These are phyloP conservation scores for Yamadazyma jaroonii DNA, from an alignment of 1,139 yeast species.

Conservation along the genomic window DNA sequence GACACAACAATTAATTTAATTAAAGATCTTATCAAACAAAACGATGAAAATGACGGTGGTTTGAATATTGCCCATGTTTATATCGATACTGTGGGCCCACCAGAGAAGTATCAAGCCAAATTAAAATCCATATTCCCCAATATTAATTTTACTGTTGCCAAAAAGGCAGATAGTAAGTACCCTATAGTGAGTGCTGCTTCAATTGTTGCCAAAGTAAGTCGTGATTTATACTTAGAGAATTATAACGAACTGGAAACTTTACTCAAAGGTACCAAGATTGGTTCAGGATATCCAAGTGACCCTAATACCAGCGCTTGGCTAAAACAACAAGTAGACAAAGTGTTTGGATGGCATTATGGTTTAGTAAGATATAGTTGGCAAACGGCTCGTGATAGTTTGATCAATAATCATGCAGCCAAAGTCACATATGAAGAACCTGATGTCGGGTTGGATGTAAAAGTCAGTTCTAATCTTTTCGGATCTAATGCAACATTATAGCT, in stretches of 20 bases:
- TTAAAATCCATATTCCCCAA: conserved; percentile 66
- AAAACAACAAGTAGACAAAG: conserved; percentile 53
- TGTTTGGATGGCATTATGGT: conserved; percentile 84
- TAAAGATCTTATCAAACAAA: conserved; percentile 52
- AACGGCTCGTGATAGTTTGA: conserved; percentile 75
- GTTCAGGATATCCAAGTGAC: conserved; percentile 95
- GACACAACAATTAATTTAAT: conserved; percentile 85
- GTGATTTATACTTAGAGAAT: conserved; percentile 66
- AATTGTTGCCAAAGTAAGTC: conserved; percentile 94
- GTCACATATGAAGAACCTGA: conserved; percentile 42
- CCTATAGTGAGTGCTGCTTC: conserved; percentile 96
- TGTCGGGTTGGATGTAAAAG: conserved; percentile 6
- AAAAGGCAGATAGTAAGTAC: conserved; percentile 91
- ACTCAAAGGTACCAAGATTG: conserved; percentile 44
- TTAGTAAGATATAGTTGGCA: conserved; percentile 91
- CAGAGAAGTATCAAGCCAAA: conserved; percentile 76
- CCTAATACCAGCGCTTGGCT: conserved; percentile 82
- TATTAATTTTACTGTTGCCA: conserved; percentile 78
- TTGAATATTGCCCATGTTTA: conserved; percentile 67
- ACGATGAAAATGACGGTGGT: conserved; percentile 17
- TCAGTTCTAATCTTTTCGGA: conserved; percentile 4
- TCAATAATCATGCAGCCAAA: conserved; percentile 45
- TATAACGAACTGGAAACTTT: conserved; percentile 20
- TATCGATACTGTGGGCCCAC: conserved; percentile 98
- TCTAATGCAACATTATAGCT: conserved; percentile 1